Conservation (phyloP, 225 moss, liverwort and hornwort species). For the Bryoerythrophyllum caledonicum region DNA sequence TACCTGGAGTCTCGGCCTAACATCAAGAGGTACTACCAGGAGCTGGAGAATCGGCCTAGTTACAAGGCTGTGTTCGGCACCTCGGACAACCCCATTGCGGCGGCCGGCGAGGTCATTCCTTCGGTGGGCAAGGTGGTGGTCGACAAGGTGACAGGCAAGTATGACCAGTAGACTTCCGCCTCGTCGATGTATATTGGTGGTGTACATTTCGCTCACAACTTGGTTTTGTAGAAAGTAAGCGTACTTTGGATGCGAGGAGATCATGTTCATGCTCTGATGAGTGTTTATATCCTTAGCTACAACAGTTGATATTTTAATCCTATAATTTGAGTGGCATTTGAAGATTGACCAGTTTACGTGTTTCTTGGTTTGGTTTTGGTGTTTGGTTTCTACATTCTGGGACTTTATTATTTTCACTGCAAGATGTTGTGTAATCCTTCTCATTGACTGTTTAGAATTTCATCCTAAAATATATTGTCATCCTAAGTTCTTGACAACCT, state of each 20-base stretch:
- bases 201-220: not conserved
- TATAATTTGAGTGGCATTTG: slow-evolving; percentile 13
- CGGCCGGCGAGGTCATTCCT: slow-evolving; percentile 37
- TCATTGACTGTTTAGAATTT: too few relatives aligned
- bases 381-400: not conserved
- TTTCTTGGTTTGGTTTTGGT: not conserved
- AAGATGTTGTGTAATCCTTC: too few relatives aligned
- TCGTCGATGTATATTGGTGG: not conserved
- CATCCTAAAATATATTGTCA: too few relatives aligned
- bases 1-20: slow-evolving; percentile 45
- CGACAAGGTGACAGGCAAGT: slow-evolving; percentile 59
- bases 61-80: slow-evolving; percentile 57
- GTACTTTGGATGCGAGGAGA: not conserved
- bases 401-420: too few relatives aligned
- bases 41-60: slow-evolving; percentile 62
- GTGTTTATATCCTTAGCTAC: not conserved
- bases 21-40: slow-evolving; percentile 51
- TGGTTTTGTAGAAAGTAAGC: not conserved
- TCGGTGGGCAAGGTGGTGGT: slow-evolving; percentile 55
- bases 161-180: slow-evolving; percentile 12
- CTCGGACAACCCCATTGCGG: slow-evolving; percentile 45
- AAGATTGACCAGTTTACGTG: not conserved
- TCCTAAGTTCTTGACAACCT: too few relatives aligned
- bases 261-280: not conserved
- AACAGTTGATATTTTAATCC: not conserved